Evolutionary conservation across 768 basidiomycete genomes (phyloP).

Genomic region (Rhodosporidiobolus sp.): DNA sequence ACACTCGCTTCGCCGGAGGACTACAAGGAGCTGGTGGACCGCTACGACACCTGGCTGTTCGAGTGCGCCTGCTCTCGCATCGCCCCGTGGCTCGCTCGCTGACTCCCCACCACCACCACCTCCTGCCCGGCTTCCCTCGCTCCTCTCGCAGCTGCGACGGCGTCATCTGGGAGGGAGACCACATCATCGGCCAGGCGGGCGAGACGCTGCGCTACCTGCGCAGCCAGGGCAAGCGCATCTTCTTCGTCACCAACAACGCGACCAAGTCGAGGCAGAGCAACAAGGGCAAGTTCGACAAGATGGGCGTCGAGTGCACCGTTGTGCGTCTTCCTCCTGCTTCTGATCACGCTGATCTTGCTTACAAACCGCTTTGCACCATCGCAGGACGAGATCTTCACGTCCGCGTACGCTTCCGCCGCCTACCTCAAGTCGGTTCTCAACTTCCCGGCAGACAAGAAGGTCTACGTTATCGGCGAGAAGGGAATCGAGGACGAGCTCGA

Average conservation of each 20-base stretch:
- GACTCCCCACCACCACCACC: no score
- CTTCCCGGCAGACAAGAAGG: conserved; percentile 84
- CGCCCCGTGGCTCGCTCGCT: neutral
- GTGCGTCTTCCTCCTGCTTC: conserved; percentile 55
- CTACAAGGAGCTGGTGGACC: conserved; percentile 30
- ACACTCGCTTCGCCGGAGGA: conserved; percentile 17
- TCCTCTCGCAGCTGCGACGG: conserved; percentile 30
- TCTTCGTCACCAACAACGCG: conserved; percentile 77
- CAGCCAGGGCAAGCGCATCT: conserved; percentile 32
- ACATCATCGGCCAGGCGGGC: conserved; percentile 34
- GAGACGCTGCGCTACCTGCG: conserved; percentile 38
- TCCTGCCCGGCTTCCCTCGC: neutral
- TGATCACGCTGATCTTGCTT: neutral
- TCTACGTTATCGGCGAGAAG: conserved; percentile 88
- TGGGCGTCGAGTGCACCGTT: conserved; percentile 77
- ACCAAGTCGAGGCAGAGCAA: conserved; percentile 83
- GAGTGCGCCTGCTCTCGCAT: conserved; percentile 27
- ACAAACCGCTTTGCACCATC: neutral
- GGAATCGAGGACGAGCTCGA: conserved; percentile 89
- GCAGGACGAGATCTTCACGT: conserved; percentile 95
- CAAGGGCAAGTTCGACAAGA: conserved; percentile 84
- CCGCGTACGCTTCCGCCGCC: conserved; percentile 78
- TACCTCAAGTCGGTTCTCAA: conserved; percentile 85
- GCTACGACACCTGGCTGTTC: conserved; percentile 41
- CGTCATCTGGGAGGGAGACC: conserved; percentile 44